Evolutionary conservation across 129 eudicot species (phyloP), one percentile per base, ranked within the genome.

Genomic region (Apium graveolens): DNA sequence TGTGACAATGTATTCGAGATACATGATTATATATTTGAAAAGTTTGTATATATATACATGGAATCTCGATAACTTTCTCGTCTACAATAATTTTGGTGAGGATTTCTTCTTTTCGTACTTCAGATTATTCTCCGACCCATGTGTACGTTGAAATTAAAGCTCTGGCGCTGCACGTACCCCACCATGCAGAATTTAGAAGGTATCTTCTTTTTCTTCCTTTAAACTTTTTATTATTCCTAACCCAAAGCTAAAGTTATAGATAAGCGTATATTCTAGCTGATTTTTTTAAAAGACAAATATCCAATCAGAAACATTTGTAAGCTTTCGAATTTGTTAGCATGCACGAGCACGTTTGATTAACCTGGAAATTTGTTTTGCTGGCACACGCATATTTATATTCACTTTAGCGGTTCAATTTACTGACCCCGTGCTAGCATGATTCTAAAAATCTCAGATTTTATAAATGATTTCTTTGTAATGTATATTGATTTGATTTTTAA

Each of bases 1-100:
- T n/a, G n/a, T n/a, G n/a, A n/a, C 66, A n/a, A 29, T 55, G 4
- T 7, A 57, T 57, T 55, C 29, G 29, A 75, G 35, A 10, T 75
- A 29, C 42, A 44, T 75, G 78, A 75, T 78, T 69, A 68, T 16
- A n/a, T 34, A 18, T 21, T 69, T 66, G 81, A 66, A 45, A 44
- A 43, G 76, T 83, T 71, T 81, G 71, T 78, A 78, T 63, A n/a
- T 63, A n/a, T 57, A n/a, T 57, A 57, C 77, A 76, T 37, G 86
- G 90, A 84, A 86, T 86, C 90, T 76, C 27, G 73, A 83, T 74
- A 76, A 80, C 85, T 83, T 88, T 88, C 89, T 75, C 41, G 79
- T 81, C 70, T 71, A 68, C 70, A 88, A 88, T 83, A 73, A 85
- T 88, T 83, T 83, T 85, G 60, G 45, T 46, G 77, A 78, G 76